These are phyloP conservation scores for Trypanosoma congolense DNA, from an alignment of 208 protist species.

Conservation along the genomic window DNA sequence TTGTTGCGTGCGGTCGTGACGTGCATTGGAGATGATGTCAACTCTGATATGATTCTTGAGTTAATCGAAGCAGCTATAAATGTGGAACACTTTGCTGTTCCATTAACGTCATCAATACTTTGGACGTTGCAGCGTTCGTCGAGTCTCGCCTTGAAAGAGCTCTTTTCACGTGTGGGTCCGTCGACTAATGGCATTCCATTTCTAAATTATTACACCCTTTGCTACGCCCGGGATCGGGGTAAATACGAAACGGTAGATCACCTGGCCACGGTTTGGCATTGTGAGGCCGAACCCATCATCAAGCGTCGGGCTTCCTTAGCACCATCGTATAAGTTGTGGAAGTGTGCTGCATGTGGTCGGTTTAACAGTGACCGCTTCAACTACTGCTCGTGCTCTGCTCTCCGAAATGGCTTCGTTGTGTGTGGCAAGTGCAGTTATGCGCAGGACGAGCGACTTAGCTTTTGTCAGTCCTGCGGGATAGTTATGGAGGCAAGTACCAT, in stretches of 20 bases:
- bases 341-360: constrained; percentile 66
- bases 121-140: constrained; percentile 27
- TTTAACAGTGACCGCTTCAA: constrained; percentile 87
- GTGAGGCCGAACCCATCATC: constrained; percentile 40
- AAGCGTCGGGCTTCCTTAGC: constrained; percentile 32
- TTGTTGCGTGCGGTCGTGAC: constrained; percentile 35
- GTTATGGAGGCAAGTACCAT: constrained; percentile 20
- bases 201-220: constrained; percentile 73
- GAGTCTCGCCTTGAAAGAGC: constrained; percentile 39
- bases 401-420: constrained; percentile 68
- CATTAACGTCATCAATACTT: constrained; percentile 35
- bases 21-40: constrained; percentile 82
- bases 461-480: constrained; percentile 61
- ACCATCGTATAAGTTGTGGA: constrained; percentile 70
- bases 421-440: constrained; percentile 62
- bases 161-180: constrained; percentile 46
- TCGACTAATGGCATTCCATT: constrained; percentile 64
- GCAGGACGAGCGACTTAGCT: constrained; percentile 67
- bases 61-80: constrained; percentile 59
- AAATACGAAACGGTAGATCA: constrained; percentile 45
- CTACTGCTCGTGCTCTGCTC: constrained; percentile 83
- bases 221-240: constrained; percentile 59
- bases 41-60: constrained; percentile 68
- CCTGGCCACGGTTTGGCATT: constrained; percentile 59
- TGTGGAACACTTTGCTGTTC: constrained; percentile 32